phyloP scores from a whole-genome alignment of 2,329 filamentous ascomycete species.

The Penicillium sp. region DNA sequence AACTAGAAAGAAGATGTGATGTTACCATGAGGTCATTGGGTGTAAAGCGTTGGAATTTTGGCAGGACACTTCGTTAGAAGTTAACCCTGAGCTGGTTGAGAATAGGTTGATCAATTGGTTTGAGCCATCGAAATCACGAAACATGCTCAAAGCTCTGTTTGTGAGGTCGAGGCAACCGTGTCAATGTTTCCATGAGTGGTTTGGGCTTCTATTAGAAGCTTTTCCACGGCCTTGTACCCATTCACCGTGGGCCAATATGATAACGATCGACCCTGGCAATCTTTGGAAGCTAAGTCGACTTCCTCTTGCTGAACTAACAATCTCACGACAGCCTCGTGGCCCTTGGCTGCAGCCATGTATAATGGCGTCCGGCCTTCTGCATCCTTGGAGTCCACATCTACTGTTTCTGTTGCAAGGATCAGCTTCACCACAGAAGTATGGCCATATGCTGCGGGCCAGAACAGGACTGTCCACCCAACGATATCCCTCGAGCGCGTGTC shows the following conservation, averaged over 20 bases:
- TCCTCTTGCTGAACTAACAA: neutral
- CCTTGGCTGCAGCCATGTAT: neutral
- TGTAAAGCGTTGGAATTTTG: too few species aligned
- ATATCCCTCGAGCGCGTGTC: neutral
- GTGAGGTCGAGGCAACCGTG: neutral
- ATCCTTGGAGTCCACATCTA: slow-evolving; percentile 1
- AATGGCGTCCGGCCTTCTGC: neutral
- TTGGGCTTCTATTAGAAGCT: neutral
- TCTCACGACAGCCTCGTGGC: neutral
- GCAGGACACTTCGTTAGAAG: too few species aligned
- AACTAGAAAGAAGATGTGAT: too few species aligned
- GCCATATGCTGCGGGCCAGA: neutral
- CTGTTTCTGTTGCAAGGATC: neutral
- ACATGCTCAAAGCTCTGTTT: too few species aligned
- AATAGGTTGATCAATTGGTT: too few species aligned
- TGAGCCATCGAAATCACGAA: too few species aligned
- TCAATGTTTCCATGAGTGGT: neutral
- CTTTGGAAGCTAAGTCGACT: neutral
- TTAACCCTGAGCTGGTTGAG: too few species aligned
- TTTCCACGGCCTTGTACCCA: neutral
- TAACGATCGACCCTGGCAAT: neutral
- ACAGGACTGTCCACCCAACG: neutral
- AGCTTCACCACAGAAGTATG: neutral
- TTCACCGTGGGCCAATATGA: neutral
- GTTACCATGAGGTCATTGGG: too few species aligned